Conservation (phyloP, 2,329 filamentous ascomycete genomes). For the Penicillium sp. region DNA sequence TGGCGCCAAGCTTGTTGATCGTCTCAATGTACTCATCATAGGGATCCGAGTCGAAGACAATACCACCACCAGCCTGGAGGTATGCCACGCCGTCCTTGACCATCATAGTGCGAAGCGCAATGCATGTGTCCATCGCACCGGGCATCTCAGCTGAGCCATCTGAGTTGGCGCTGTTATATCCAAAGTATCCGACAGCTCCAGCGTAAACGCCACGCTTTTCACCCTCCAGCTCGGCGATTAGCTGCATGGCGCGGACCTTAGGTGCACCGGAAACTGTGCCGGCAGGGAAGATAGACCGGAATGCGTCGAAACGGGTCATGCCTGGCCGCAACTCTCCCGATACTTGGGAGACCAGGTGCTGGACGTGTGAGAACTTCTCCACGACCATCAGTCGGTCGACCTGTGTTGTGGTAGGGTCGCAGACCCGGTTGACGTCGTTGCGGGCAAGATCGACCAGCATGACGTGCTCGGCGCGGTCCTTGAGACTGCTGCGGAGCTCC, state of each 20-base stretch:
- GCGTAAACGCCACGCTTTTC: conserved; percentile 97
- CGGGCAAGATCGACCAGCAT: conserved; percentile 96
- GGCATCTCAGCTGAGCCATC: conserved; percentile 63
- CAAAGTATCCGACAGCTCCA: conserved; percentile 95
- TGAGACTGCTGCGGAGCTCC: conserved; percentile 75
- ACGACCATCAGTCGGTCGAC: conserved; percentile 95
- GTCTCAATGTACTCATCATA: conserved; percentile 95
- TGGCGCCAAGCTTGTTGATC: conserved; percentile 90
- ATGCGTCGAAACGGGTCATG: conserved; percentile 91
- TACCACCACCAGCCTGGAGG: conserved; percentile 81
- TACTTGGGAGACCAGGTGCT: conserved; percentile 95
- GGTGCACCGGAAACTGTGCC: conserved; percentile 94
- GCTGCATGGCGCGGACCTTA: conserved; percentile 94
- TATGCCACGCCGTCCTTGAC: conserved; percentile 89
- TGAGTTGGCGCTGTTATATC: conserved; percentile 70
- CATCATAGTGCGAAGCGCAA: conserved; percentile 86
- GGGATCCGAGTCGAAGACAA: conserved; percentile 89
- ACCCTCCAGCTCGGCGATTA: conserved; percentile 89
- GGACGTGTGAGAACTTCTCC: conserved; percentile 92
- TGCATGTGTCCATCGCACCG: conserved; percentile 88
- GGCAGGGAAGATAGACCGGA: conserved; percentile 93
- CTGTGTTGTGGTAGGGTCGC: conserved; percentile 82
- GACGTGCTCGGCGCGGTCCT: conserved; percentile 92
- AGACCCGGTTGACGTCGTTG: conserved; percentile 95
- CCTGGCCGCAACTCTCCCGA: conserved; percentile 80